Evolutionary conservation across 306 rosid species (phyloP), one percentile per base, ranked within the genome.

Genomic region (Gillenia trifoliata): DNA sequence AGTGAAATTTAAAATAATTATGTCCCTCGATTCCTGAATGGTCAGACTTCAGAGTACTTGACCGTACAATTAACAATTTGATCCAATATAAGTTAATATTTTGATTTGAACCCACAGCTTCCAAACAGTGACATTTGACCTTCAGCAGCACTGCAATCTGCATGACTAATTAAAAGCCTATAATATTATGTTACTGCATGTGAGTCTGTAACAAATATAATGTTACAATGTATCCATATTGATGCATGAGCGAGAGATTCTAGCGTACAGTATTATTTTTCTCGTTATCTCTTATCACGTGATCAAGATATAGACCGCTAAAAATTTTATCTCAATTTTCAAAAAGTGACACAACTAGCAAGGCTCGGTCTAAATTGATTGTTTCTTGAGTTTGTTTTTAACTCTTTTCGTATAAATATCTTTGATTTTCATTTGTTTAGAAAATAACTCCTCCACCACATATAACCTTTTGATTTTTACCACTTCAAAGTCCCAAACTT

Each of bases 11-110:
- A 23, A 67, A 38, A 38, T 38, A 38, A 47, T 47, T 47, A 5
- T 47, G 52, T 47, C 52, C 8, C 1, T 47, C 52, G 20, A 16
- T 47, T 72, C 3, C 11, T 73, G 41, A 60, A 60, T 5, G 13
- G 68, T 17, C 30, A 31, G 28, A 20, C 23, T 47, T 47, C 52
- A 52, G 1, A 20, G 70, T 49, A 50, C 76, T 34, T 52, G 66
- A 20, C 72, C 71, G 76, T 77, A 63, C 65, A 77, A n/a, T 20
- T 59, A 20, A 25, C 45, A 47, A 47, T 16, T 47, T 5, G 52
- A 45, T 45, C 52, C 52, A 47, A 16, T 16, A 1, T 16, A 47
- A 47, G 52, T 17, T 47, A 47, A 47, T 47, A 47, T 47, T 15
- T 47, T 47, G 20, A 47, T 16, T 26, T 28, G 52, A 41, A 50